These are phyloP conservation scores for Aspergillus puulaauensis DNA, from an alignment of 2,329 filamentous ascomycete species.

Conservation along the genomic window DNA sequence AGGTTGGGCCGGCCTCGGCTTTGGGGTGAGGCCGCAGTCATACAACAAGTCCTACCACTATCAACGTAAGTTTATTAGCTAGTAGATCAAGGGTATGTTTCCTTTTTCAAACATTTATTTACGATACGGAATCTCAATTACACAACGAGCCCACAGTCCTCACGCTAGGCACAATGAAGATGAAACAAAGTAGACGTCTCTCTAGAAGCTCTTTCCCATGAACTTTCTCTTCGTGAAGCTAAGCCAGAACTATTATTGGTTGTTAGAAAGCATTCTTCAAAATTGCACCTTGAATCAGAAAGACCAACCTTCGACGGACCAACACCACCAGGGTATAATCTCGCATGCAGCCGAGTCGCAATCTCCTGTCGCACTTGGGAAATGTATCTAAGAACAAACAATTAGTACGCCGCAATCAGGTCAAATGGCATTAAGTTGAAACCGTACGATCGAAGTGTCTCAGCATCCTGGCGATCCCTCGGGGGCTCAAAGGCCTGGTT, in stretches of 20 bases:
- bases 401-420: not conserved
- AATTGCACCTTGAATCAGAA: not conserved
- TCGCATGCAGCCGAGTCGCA: constrained; percentile 74
- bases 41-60: not conserved
- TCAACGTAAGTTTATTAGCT: too few species aligned
- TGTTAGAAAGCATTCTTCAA: constrained; percentile 17
- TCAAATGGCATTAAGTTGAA: not conserved
- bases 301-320: constrained; percentile 61
- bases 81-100: not conserved
- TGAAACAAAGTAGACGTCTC: constrained; percentile 10
- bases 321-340: constrained; percentile 77
- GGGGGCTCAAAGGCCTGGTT: constrained; percentile 97
- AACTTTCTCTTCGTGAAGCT: constrained; percentile 99
- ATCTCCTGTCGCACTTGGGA: constrained; percentile 92
- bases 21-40: not conserved
- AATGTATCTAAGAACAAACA: constrained; percentile 50
- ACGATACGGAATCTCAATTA: not conserved
- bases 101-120: not conserved
- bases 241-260: constrained; percentile 81
- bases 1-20: not conserved
- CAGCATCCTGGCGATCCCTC: constrained; percentile 81
- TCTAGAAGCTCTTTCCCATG: constrained; percentile 87
- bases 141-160: not conserved
- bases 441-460: constrained; percentile 78
- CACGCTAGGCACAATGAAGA: constrained; percentile 5